phyloP scores from a whole-genome alignment of 2,329 filamentous ascomycete genomes.

The Domatiomyces catenatus region DNA sequence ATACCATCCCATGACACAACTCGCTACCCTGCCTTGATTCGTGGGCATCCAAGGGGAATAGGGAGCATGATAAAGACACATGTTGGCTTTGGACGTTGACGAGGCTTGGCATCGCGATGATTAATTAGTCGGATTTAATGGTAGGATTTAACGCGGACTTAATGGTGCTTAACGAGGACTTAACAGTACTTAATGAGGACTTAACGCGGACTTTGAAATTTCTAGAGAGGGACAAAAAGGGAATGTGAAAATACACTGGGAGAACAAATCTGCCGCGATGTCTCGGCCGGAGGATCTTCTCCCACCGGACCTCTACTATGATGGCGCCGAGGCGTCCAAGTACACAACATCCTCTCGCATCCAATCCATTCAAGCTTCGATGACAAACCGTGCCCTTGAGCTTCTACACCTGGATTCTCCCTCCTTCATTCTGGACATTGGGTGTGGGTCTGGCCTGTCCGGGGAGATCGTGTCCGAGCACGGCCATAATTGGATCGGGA shows the following conservation, averaged over 20 bases:
- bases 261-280: constrained; percentile 43
- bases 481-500: constrained; percentile 88
- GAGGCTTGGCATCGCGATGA: background rate
- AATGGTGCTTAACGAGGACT: background rate
- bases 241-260: background rate
- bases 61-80: background rate
- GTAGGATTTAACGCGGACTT: background rate
- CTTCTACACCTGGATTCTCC: constrained; percentile 67
- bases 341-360: constrained; percentile 96
- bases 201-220: too few species aligned
- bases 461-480: constrained; percentile 81
- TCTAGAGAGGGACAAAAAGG: background rate
- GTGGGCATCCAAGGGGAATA: background rate
- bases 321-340: constrained; percentile 87
- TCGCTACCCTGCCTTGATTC: background rate
- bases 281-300: constrained; percentile 92
- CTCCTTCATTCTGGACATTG: constrained; percentile 87
- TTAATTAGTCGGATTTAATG: background rate
- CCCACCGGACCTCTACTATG: constrained; percentile 95
- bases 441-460: constrained; percentile 85
- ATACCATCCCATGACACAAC: background rate
- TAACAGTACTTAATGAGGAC: background rate
- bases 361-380: constrained; percentile 82
- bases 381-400: constrained; percentile 86
- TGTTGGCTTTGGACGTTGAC: background rate